These are phyloP conservation scores for Ambrosia artemisiifolia DNA, from an alignment of 129 eudicot species.

Conservation along the genomic window DNA sequence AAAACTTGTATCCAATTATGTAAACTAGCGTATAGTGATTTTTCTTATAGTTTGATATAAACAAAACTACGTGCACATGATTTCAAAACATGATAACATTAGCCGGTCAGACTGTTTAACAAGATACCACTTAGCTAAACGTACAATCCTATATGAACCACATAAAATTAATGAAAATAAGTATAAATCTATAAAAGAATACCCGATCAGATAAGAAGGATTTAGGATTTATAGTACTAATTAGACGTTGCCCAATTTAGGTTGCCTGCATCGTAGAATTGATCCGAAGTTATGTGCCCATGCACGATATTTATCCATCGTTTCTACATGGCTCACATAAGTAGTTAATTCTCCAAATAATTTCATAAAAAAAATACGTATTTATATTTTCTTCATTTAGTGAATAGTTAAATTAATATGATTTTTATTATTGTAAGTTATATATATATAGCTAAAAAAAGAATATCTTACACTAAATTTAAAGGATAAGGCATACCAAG, in stretches of 20 bases:
- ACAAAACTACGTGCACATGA: no score
- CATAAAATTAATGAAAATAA: not conserved
- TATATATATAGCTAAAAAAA: not conserved
- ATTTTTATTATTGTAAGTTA: no score
- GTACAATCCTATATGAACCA: no score
- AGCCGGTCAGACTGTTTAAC: no score
- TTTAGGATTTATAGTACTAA: not conserved
- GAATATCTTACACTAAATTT: not conserved
- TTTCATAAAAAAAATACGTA: not conserved
- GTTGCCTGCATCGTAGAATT: not conserved
- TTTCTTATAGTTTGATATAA: no score
- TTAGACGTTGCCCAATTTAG: not conserved
- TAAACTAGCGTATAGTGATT: no score
- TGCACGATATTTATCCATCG: not conserved
- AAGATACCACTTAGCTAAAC: no score
- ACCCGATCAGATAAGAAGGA: not conserved
- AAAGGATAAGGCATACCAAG: slow-evolving; percentile 3
- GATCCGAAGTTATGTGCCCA: not conserved
- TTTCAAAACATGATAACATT: no score
- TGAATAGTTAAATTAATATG: not conserved
- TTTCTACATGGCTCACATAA: not conserved
- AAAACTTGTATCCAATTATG: no score
- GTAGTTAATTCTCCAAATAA: not conserved
- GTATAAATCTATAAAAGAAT: not conserved
- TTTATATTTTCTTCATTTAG: not conserved